phyloP scores from a whole-genome alignment of 2,329 filamentous ascomycete genomes.

The Calonectria pauciramosa region DNA sequence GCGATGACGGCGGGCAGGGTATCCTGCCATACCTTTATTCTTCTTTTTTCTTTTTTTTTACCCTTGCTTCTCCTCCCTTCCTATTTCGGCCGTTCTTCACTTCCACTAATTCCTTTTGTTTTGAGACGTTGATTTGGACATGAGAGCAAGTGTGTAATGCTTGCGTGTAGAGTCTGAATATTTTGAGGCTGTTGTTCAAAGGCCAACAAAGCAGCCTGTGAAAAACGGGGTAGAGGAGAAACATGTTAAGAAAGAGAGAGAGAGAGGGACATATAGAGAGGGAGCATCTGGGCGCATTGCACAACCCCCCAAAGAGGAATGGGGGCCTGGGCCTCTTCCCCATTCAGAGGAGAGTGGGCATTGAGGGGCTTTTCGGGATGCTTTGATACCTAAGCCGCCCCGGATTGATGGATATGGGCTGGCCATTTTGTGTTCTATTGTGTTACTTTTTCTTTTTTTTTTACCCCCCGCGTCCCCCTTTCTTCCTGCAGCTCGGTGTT shows the following conservation, averaged over 20 bases:
- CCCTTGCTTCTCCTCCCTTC: constrained; percentile 2
- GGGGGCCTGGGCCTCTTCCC: neutral
- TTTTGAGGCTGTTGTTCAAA: neutral
- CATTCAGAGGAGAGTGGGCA: neutral
- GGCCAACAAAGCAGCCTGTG: neutral
- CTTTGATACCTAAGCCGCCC: constrained; percentile 42
- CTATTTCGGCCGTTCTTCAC: neutral
- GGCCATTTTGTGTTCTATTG: constrained; percentile 23
- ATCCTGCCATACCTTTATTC: neutral
- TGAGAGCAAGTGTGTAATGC: neutral
- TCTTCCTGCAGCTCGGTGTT: constrained; percentile 51
- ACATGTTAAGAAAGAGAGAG: neutral
- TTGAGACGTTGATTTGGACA: constrained; percentile 6
- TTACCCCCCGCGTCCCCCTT: constrained; percentile 21
- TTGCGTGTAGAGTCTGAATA: neutral
- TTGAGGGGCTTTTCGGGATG: constrained; percentile 27
- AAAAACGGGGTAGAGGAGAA: neutral
- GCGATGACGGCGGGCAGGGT: constrained; percentile 11
- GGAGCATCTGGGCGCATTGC: neutral
- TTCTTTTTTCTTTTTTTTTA: neutral
- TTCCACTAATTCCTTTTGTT: constrained; percentile 18
- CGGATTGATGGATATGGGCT: constrained; percentile 21
- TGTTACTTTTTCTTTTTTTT: constrained; percentile 29
- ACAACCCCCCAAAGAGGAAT: neutral
- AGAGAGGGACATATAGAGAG: neutral